Base-by-base conservation (phyloP, 768 basidiomycete species). In the Suillus plorans region DNA sequence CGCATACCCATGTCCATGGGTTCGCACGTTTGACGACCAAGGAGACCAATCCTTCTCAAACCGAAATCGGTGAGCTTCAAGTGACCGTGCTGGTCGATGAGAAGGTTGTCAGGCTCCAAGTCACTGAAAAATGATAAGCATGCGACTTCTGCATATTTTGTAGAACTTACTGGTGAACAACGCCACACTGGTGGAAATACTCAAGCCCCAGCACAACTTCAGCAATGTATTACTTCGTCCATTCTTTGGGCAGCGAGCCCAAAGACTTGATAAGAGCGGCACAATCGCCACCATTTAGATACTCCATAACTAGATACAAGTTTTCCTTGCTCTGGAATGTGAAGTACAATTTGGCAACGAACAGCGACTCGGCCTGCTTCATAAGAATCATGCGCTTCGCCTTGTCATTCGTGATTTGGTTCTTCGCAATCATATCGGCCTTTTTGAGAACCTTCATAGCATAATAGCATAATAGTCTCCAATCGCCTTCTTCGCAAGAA, bases 391-490 rank as follows among this genome's bases (percentile, higher is more conserved):
- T 99, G 64, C 97, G 86, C 80, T 99, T 97, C 2, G 97, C 97
- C 80, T 99, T 99, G 77, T 99, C 97, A 74, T 99, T 99, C 57
- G 97, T 99, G 75, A 99, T 97, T 78, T 99, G 97, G 81, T 99
- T 99, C 86, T 99, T 99, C 47, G 97, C 94, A 76, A 99, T 99
- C 97, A 99, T 99, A 79, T 99, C 97, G n/a, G 95, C 94, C 81
- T 99, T 99, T 82, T 97, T 98, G 73, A 99, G 79, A n/a, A 99
- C 96, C 79, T 99, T 99, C 86, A 28, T 28, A 28, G 25, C 25
- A 28, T 28, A 86, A 99, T 97, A 34, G 97, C 97, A 79, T 91
- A 99, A 78, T 98, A 99, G 78, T 99, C 97, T 61, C 97, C 97
- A 2, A 97, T 99, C 5, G 85, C 91, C 85, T 99, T 99, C 83